Percentiles rank a stretch among this genome's conserved stretches.
Evolutionary conservation across 768 basidiomycete species (phyloP).

Genomic region (Trametes villosa): DNA sequence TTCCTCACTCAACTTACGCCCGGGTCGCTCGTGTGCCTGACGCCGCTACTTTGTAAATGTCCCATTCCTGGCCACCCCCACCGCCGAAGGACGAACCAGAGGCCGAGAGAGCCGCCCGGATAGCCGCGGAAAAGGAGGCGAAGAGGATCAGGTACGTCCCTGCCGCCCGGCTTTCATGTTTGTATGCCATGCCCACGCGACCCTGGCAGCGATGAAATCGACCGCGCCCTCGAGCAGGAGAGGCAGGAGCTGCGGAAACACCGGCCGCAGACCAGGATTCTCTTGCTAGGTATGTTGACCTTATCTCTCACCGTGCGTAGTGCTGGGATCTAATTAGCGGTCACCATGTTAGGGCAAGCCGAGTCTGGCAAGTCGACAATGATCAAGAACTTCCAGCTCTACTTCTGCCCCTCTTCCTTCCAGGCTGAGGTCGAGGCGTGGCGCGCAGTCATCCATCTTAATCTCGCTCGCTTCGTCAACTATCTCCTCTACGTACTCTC

Average conservation of each 20-base stretch:
- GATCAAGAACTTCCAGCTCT: conserved; percentile 63
- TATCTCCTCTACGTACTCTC: conserved; percentile 45
- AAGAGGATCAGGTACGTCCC: conserved; percentile 21
- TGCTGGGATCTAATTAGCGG: not conserved
- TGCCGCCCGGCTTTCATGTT: not conserved
- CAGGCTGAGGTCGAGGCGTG: conserved; percentile 56
- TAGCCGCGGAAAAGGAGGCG: conserved; percentile 51
- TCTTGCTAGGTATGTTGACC: conserved; percentile 52
- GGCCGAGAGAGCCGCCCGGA: conserved; percentile 40
- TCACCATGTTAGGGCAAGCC: conserved; percentile 47
- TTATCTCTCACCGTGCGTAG: not conserved
- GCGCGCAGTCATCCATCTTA: conserved; percentile 66
- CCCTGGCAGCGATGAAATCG: conserved; percentile 57
- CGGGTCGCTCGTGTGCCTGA: not conserved
- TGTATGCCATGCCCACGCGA: not conserved
- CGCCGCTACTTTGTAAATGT: conserved; percentile 3
- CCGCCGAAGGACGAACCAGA: conserved; percentile 44
- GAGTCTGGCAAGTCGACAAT: conserved; percentile 68
- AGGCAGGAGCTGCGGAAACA: conserved; percentile 43
- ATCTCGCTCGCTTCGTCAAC: conserved; percentile 56
- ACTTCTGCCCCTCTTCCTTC: conserved; percentile 60
- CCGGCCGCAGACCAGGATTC: conserved; percentile 47
- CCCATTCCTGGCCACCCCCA: conserved; percentile 33
- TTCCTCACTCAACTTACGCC: not conserved
- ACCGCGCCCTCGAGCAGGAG: conserved; percentile 53